Base-by-base conservation (phyloP, 129 eudicot species). In the Pulicaria dysenterica region DNA sequence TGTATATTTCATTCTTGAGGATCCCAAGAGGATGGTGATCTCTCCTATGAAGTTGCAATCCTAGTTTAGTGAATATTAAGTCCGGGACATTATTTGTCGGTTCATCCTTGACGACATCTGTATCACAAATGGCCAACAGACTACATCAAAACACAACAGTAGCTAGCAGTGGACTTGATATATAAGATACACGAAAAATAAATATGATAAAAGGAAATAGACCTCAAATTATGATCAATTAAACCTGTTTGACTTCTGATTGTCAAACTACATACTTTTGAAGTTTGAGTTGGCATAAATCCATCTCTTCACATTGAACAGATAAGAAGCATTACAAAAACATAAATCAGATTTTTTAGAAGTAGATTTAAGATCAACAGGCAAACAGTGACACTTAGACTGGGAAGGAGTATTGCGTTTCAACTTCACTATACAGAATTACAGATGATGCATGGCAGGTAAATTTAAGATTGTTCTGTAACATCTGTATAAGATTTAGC, bases 11-110 rank as follows among this genome's bases (percentile, higher is more conserved):
- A 81, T 92, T 92, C 89, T 89, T 92, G 56, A 92, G 81, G n/a
- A 92, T 89, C 59, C 98, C 96, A 69, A 92, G 89, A 3, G 97
- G 97, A 85, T 95, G 99, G 43, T 85, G 70, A 54, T 85, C 88
- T 82, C 97, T 87, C 73, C 90, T 88, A 51, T 95, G 99, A 77
- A 95, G 97, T 76, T 91, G 99, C 87, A 95, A 56, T 58, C 99
- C 97, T 73, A 91, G 91, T 84, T 95, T 95, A 7, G 91, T 74
- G 75, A 90, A 95, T 75, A 95, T 88, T 36, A 88, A 8, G 80
- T 95, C 99, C 1, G 97, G 96, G 43, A 94, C 89, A 83, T 94
- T 94, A 83, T 94, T 94, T 64, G 99, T 90, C 0, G 96, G 96
- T 67, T 95, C 97, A 86, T 95, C 91, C 77, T 74, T 83, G 53